Evolutionary conservation across 2,329 filamentous ascomycete genomes (phyloP).

Genomic region (Claviceps sp.): DNA sequence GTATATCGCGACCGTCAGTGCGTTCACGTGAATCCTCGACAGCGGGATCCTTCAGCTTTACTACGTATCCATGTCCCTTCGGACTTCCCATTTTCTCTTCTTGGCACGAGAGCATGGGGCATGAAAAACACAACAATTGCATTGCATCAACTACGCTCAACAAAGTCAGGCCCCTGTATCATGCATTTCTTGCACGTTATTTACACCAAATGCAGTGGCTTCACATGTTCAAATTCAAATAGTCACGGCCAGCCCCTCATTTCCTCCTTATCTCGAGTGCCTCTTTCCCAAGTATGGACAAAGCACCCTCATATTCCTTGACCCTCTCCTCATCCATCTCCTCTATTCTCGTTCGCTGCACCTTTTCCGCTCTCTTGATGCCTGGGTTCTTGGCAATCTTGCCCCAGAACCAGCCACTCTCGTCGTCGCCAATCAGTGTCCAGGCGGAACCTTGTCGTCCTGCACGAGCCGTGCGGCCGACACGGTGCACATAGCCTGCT

Average conservation of each 20-base stretch:
- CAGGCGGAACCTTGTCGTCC: conserved; percentile 65
- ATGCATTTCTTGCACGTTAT: no score
- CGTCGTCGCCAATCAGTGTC: conserved; percentile 70
- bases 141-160: no score
- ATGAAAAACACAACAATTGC: no score
- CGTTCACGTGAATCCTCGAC: no score
- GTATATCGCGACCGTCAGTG: no score
- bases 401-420: conserved; percentile 87
- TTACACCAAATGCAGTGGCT: no score
- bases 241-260: neutral
- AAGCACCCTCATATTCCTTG: conserved; percentile 37
- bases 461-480: conserved; percentile 80
- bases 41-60: no score
- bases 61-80: no score
- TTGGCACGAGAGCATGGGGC: no score
- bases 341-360: conserved; percentile 34
- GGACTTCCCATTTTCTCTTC: no score
- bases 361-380: conserved; percentile 28
- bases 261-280: conserved; percentile 26
- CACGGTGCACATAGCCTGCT: conserved; percentile 78
- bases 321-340: conserved; percentile 35
- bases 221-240: neutral
- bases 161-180: no score
- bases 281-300: conserved; percentile 50
- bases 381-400: conserved; percentile 53